These are phyloP conservation scores for Alternaria brassicae DNA, from an alignment of 2,329 filamentous ascomycete genomes.

Conservation along the genomic window DNA sequence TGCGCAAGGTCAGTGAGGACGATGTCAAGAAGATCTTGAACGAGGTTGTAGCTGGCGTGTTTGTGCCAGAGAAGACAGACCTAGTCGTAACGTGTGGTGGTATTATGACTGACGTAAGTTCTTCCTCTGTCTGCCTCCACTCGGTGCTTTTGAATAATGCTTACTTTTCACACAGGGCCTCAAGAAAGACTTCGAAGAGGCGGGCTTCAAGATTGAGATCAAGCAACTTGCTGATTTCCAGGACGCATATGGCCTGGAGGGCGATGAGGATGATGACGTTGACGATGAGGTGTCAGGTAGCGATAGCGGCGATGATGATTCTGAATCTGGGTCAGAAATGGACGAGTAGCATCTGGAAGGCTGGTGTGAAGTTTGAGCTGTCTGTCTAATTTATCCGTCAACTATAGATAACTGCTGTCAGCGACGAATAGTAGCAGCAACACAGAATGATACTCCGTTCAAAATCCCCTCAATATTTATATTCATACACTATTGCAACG, in stretches of 20 bases:
- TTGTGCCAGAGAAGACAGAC: conserved; percentile 80
- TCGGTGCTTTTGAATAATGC: conserved; percentile 5
- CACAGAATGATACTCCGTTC: not conserved
- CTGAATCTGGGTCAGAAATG: conserved; percentile 39
- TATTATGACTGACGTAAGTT: conserved; percentile 80
- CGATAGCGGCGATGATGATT: conserved; percentile 23
- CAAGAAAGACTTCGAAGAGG: conserved; percentile 73
- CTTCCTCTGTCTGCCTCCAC: not conserved
- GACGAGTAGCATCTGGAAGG: conserved; percentile 22
- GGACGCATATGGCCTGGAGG: conserved; percentile 85
- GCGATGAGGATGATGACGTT: conserved; percentile 64
- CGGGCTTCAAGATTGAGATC: conserved; percentile 80
- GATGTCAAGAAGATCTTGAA: conserved; percentile 78
- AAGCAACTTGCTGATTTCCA: conserved; percentile 80
- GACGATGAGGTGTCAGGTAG: conserved; percentile 65
- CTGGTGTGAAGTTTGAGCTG: not conserved
- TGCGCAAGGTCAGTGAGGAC: conserved; percentile 76
- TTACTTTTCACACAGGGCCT: conserved; percentile 64
- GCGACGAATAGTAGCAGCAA: not conserved
- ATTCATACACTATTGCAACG: conserved; percentile 12
- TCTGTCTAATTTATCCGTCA: not conserved
- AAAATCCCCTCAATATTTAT: conserved; percentile 2
- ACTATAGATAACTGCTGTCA: not conserved
- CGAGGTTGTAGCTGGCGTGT: conserved; percentile 79
- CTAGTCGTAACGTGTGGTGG: conserved; percentile 87